Evolutionary conservation across 2,329 filamentous ascomycete genomes (phyloP).

Genomic region (Amauroascus niger): DNA sequence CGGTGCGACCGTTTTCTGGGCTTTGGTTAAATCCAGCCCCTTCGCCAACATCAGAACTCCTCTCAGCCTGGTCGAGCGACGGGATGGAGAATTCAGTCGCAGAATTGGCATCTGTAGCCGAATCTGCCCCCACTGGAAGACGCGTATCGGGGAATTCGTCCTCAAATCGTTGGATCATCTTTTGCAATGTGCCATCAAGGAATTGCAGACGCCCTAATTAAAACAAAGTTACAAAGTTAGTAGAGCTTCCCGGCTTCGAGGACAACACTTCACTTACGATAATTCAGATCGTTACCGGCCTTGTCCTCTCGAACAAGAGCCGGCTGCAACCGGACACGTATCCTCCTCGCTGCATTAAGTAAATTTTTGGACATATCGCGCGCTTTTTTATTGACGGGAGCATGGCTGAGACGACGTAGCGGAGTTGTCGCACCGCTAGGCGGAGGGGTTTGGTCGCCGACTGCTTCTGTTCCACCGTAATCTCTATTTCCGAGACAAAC

Average conservation of each 20-base stretch:
- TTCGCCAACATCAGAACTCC: conserved; percentile 5
- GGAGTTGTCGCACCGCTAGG: conserved; percentile 47
- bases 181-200: conserved; percentile 76
- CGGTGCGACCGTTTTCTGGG: conserved; percentile 28
- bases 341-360: conserved; percentile 78
- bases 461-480: conserved; percentile 30
- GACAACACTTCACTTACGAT: conserved; percentile 51
- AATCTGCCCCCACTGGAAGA: conserved; percentile 28
- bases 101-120: conserved; percentile 20
- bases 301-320: conserved; percentile 67
- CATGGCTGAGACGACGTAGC: conserved; percentile 41
- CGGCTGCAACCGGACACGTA: conserved; percentile 70
- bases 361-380: conserved; percentile 92
- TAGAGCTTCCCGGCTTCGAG: not conserved
- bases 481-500: conserved; percentile 79
- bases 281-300: conserved; percentile 61
- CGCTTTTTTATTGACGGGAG: conserved; percentile 53
- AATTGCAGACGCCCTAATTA: conserved; percentile 64
- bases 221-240: conserved; percentile 22
- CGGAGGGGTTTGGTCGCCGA: conserved; percentile 34
- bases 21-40: conserved; percentile 20
- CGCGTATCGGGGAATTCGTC: conserved; percentile 90
- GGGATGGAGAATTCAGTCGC: conserved; percentile 27
- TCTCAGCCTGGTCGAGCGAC: conserved; percentile 19
- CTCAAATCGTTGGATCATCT: conserved; percentile 92